Conservation (phyloP, 345 rosid genomes). For the Populus euphratica region DNA sequence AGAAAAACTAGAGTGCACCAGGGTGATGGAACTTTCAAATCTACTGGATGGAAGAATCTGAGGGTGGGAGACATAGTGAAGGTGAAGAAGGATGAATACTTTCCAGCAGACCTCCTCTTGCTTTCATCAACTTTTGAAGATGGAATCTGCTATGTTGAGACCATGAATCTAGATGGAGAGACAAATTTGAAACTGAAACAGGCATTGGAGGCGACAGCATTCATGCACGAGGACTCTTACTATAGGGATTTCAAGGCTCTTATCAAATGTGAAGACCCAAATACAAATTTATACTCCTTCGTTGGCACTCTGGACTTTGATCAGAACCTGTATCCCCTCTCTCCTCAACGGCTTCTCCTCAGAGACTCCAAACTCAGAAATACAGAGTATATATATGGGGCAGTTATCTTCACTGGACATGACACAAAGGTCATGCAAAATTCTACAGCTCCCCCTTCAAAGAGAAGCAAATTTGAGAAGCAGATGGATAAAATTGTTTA, state of each 20-base stretch:
- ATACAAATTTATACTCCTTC: constrained; percentile 78
- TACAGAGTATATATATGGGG: constrained; percentile 76
- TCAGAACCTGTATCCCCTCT: constrained; percentile 56
- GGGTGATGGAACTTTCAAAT: constrained; percentile 49
- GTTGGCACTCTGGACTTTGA: constrained; percentile 68
- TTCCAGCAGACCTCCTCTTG: constrained; percentile 79
- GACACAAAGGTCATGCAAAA: constrained; percentile 94
- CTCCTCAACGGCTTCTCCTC: constrained; percentile 78
- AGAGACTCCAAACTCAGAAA: constrained; percentile 84
- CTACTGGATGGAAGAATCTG: constrained; percentile 62
- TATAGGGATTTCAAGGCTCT: constrained; percentile 57
- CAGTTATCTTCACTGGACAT: constrained; percentile 76
- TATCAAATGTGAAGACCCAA: constrained; percentile 86
- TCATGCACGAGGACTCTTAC: constrained; percentile 54
- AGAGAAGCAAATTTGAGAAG: constrained; percentile 81
- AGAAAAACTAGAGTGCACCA: constrained; percentile 67
- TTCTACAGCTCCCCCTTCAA: constrained; percentile 77
- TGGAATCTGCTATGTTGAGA: constrained; percentile 84
- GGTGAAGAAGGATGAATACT: constrained; percentile 78
- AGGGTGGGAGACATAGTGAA: constrained; percentile 81
- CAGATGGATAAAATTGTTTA: constrained; percentile 79
- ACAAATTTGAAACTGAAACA: constrained; percentile 84
- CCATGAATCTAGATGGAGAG: constrained; percentile 96
- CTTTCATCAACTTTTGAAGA: constrained; percentile 81
- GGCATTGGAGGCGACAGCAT: constrained; percentile 67